Evolutionary conservation across 106 monocot genomes (phyloP), one percentile per base, ranked within the genome.

Genomic region (Dioscorea alata): DNA sequence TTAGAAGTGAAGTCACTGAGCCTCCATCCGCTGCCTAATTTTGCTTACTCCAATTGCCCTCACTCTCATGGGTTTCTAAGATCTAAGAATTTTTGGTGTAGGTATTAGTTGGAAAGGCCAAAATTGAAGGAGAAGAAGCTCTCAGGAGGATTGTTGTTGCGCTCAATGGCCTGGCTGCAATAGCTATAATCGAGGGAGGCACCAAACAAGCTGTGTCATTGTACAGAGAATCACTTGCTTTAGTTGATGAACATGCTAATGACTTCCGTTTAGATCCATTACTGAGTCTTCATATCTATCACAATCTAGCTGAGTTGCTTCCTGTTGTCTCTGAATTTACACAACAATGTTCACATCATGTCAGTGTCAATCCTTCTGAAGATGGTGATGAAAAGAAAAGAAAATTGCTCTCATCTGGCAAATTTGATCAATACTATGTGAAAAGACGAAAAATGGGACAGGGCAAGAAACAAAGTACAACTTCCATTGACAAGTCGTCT

Each of bases 121-220:
- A 87, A 79, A 85, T 82, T 77, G 97, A 97, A 85, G 97, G 97
- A 70, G 97, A 97, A 68, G 97, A 97, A 73, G 89, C 89, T 74
- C 84, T 97, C 13, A 82, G 97, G 63, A 83, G 76, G 80, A 68
- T 92, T 71, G 82, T 89, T 63, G 82, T 86, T 70, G 82, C 97
- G 56, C 67, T 92, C 24, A 97, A 97, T 85, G 97, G 97, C 69
- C 65, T 97, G 70, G 92, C 97, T 77, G 92, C 82, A 63, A 71
- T 97, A 78, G 84, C 89, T 69, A 67, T 83, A 33, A 89, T 97
- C 60, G 92, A 92, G 63, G 57, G 83, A 54, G 79, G 83, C 56
- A 61, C 75, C n/a, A 50, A 68, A 51, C 62, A 34, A 63, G 89
- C 97, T 53, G 74, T 83, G 22, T 83, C 77, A 49, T 65, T 97